Evolutionary conservation across 2,329 filamentous ascomycete genomes (phyloP), one percentile per base, ranked within the genome.

Genomic region (Ophiocordyceps unilateralis): DNA sequence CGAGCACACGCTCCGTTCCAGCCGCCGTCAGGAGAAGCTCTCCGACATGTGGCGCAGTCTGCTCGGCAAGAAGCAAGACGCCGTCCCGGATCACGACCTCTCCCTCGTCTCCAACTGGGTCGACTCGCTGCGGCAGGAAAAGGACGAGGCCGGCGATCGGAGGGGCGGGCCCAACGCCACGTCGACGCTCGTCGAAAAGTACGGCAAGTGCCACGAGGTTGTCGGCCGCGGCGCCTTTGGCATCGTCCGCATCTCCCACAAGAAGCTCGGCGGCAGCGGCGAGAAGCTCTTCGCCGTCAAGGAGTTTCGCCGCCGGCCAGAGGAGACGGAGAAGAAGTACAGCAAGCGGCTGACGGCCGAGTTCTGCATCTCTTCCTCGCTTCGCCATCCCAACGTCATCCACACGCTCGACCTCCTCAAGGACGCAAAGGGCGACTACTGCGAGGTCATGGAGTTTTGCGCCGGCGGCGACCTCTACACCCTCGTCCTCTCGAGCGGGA

Each of bases 381-480:
- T 98, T 47, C 84, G 88, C 49, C 91, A 98, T 58, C 89, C 91
- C 14, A 98, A 98, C 57, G 86, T 98, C 54, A 98, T 98, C 53
- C 91, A 95, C 61, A 98, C 91, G 1, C 75, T 98, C 43, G 91
- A 98, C 58, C 73, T 98, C 11, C 74, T 98, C 36, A 85, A 95
- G 62, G 91, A 98, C 56, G 78, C 89, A 53, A 96, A 96, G 65
- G 91, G 91, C 46, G 87, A 94, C 58, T 96, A 91, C 62, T 98
- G 91, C 62, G 91, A 98, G 61, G 91, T 98, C 42, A 98, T 98
- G 91, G 91, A 98, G 63, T 98, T 91, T 58, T 98, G 91, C 59
- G 88, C 89, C 32, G 91, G 91, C 47, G 91, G 91, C 46, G 91
- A 98, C 58, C 70, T 98, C 21, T 96, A 96, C 62, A 95, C 87